phyloP scores from a whole-genome alignment of 768 basidiomycete species.

The Xerocomellus amylosporus region DNA sequence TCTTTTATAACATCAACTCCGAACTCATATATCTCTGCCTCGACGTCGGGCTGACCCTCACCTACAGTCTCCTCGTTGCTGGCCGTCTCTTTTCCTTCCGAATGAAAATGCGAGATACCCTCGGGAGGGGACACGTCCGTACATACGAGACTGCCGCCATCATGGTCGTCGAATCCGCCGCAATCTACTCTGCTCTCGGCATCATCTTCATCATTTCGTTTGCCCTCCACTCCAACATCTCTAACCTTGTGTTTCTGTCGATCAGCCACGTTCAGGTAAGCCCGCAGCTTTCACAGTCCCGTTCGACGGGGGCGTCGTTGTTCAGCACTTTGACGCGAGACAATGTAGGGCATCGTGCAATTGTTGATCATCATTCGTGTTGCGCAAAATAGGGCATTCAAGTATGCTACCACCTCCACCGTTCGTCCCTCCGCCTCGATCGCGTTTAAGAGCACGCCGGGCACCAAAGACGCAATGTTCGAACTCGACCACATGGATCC shows the following conservation, averaged over 20 bases:
- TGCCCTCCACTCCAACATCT: slow-evolving; percentile 21
- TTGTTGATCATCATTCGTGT: slow-evolving; percentile 38
- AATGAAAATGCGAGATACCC: slow-evolving; percentile 4
- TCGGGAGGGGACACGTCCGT: slow-evolving; percentile 16
- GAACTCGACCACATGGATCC: background rate
- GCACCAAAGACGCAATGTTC: background rate
- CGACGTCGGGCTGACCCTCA: slow-evolving; percentile 30
- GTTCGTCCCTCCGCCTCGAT: background rate
- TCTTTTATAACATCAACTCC: slow-evolving; percentile 20
- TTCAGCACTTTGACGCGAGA: background rate
- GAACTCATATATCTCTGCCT: slow-evolving; percentile 30
- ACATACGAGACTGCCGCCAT: slow-evolving; percentile 27
- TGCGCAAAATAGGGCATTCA: slow-evolving; percentile 27
- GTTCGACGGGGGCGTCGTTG: background rate
- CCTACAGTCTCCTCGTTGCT: slow-evolving; percentile 32
- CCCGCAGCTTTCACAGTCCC: background rate
- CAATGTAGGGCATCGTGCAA: slow-evolving; percentile 32
- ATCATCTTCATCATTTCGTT: slow-evolving; percentile 34
- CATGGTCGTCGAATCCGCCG: slow-evolving; percentile 39
- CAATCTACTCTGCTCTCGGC: slow-evolving; percentile 25
- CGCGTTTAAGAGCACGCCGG: background rate
- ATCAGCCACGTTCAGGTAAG: slow-evolving; percentile 35
- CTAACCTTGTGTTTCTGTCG: slow-evolving; percentile 33
- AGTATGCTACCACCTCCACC: background rate
- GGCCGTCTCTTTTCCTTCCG: slow-evolving; percentile 27